Evolutionary conservation across 352 stramenopile species (phyloP).

Genomic region (Blastocystis sp.): DNA sequence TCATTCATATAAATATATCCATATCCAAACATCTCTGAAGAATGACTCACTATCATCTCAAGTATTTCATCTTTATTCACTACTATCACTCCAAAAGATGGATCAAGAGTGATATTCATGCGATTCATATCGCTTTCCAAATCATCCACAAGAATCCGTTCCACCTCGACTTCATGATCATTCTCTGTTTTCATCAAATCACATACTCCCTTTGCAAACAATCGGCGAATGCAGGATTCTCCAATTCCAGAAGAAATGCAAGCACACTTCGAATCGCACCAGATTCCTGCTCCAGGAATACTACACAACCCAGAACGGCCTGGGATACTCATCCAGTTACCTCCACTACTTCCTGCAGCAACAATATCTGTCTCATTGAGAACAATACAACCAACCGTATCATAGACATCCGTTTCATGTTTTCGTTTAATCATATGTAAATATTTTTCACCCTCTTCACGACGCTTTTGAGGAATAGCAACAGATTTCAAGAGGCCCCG

Average conservation of each 20-base stretch:
- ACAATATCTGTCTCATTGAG: not conserved
- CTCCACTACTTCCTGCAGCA: constrained; percentile 36
- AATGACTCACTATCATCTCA: not conserved
- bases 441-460: not conserved
- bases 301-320: constrained; percentile 21
- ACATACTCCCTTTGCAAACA: constrained; percentile 5
- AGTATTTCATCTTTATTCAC: not conserved
- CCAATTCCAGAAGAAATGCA: constrained; percentile 26
- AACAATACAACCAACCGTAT: constrained; percentile 43
- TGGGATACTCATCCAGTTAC: constrained; percentile 3
- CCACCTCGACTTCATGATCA: not conserved
- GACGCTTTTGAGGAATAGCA: not conserved
- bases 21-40: constrained; percentile 32
- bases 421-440: not conserved
- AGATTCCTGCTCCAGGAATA: constrained; percentile 41
- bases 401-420: not conserved
- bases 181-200: not conserved
- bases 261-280: constrained; percentile 1
- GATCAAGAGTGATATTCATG: constrained; percentile 7
- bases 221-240: constrained; percentile 21
- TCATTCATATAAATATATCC: not conserved
- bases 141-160: not conserved
- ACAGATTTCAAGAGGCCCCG: not conserved
- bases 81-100: not conserved
- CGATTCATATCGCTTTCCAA: not conserved